These are phyloP conservation scores for Paxillus involutus DNA, from an alignment of 768 basidiomycete genomes.

Conservation along the genomic window DNA sequence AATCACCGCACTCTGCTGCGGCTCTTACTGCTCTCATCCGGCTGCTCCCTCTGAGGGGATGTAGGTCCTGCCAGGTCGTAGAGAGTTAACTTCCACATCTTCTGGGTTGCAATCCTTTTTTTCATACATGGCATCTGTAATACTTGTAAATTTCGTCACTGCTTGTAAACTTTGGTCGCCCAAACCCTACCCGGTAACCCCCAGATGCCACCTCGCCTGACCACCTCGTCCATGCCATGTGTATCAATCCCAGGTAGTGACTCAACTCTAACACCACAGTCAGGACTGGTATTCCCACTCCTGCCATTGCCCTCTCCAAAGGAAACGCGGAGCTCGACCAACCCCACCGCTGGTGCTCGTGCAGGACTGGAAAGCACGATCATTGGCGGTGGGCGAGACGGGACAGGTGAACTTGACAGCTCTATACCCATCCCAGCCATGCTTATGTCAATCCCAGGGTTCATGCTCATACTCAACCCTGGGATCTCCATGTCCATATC, in stretches of 20 bases:
- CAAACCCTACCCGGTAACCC: slow-evolving; percentile 70
- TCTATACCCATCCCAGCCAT: slow-evolving; percentile 30
- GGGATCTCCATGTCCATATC: slow-evolving; percentile 38
- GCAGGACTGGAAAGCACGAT: slow-evolving; percentile 71
- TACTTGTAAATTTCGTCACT: background rate
- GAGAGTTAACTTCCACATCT: background rate
- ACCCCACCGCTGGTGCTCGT: slow-evolving; percentile 59
- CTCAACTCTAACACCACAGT: slow-evolving; percentile 26
- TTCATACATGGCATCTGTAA: no score
- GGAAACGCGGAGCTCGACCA: slow-evolving; percentile 62
- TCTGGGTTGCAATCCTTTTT: background rate
- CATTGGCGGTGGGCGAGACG: slow-evolving; percentile 43
- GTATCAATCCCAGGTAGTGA: slow-evolving; percentile 44
- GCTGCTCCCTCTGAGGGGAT: background rate
- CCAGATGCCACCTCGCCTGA: slow-evolving; percentile 69
- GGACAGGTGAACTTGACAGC: slow-evolving; percentile 32
- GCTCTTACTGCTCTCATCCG: background rate
- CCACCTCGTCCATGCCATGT: slow-evolving; percentile 65
- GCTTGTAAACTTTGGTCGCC: slow-evolving; percentile 20
- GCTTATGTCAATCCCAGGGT: slow-evolving; percentile 28
- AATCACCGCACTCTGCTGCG: background rate
- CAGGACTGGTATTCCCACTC: slow-evolving; percentile 10
- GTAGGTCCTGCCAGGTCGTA: no score
- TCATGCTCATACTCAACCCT: slow-evolving; percentile 35
- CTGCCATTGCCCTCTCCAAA: slow-evolving; percentile 47